These are phyloP conservation scores for Aspergillus sp. DNA, from an alignment of 2,329 filamentous ascomycete genomes.

Conservation along the genomic window DNA sequence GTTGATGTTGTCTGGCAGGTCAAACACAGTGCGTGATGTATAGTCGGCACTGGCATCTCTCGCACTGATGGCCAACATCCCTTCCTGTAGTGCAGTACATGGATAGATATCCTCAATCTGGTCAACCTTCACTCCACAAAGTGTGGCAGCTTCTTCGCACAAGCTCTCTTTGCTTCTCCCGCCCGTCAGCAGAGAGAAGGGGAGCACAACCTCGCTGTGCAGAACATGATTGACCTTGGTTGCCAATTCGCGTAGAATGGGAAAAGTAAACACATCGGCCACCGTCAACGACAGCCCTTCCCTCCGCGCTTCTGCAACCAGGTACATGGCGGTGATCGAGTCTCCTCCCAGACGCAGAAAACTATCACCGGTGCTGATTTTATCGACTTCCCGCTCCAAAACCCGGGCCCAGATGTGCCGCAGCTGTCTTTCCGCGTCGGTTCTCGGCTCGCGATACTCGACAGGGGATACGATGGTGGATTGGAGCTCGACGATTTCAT, in stretches of 20 bases:
- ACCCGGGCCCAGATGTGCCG: background rate
- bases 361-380: background rate
- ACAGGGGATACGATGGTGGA: too few species aligned
- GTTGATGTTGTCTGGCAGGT: slow-evolving; percentile 22
- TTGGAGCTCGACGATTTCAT: too few species aligned
- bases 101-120: slow-evolving; percentile 24
- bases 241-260: too few species aligned
- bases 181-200: slow-evolving; percentile 5
- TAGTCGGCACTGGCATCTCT: slow-evolving; percentile 31
- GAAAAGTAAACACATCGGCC: background rate
- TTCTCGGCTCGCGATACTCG: too few species aligned
- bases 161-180: background rate
- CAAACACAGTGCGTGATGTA: slow-evolving; percentile 30
- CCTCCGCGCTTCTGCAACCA: background rate
- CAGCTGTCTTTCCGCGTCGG: too few species aligned
- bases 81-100: slow-evolving; percentile 23
- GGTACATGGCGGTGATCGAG: background rate
- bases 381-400: background rate
- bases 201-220: background rate
- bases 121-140: slow-evolving; percentile 3
- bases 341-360: slow-evolving; percentile 1
- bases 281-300: background rate
- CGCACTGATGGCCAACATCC: slow-evolving; percentile 30
- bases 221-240: too few species aligned
- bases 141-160: slow-evolving; percentile 3